Evolutionary conservation across 148 eudicot genomes (phyloP).

Genomic region (Amaranthus hypochondriacus): DNA sequence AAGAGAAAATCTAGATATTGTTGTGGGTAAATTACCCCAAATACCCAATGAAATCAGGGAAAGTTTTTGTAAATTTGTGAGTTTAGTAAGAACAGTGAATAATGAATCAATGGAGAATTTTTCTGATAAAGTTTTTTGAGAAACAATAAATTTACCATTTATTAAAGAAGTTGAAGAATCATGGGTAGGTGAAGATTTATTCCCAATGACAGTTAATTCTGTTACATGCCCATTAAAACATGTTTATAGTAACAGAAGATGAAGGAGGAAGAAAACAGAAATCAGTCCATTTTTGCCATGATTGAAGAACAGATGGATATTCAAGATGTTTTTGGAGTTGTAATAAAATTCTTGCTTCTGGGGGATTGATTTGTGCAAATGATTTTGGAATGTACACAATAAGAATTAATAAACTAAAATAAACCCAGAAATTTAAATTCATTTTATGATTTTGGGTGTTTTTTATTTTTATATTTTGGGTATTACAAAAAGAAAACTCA

Average conservation of each 20-base stretch:
- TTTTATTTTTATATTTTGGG: background rate
- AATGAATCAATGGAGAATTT: constrained; percentile 69
- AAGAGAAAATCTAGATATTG: constrained; percentile 46
- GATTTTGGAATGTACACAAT: constrained; percentile 31
- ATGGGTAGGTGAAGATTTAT: constrained; percentile 43
- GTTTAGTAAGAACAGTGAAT: constrained; percentile 66
- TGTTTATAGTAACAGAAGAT: constrained; percentile 36
- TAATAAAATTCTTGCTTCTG: constrained; percentile 53
- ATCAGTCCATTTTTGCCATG: constrained; percentile 66
- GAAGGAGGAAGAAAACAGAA: constrained; percentile 56
- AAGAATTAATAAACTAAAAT: constrained; percentile 27
- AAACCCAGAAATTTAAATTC: constrained; percentile 22
- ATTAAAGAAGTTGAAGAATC: constrained; percentile 15
- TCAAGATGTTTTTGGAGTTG: constrained; percentile 64
- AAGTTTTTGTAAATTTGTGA: constrained; percentile 44
- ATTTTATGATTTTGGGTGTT: constrained; percentile 24
- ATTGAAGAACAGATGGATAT: constrained; percentile 49
- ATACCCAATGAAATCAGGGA: constrained; percentile 73
- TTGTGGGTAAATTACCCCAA: constrained; percentile 75
- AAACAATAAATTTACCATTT: constrained; percentile 17
- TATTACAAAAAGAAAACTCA: constrained; percentile 2
- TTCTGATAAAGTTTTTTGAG: constrained; percentile 38
- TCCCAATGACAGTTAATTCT: constrained; percentile 68
- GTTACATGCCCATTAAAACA: constrained; percentile 69
- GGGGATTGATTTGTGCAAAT: constrained; percentile 40